Conservation (phyloP, 2,329 filamentous ascomycete species). For the Bipolaris cookei region DNA sequence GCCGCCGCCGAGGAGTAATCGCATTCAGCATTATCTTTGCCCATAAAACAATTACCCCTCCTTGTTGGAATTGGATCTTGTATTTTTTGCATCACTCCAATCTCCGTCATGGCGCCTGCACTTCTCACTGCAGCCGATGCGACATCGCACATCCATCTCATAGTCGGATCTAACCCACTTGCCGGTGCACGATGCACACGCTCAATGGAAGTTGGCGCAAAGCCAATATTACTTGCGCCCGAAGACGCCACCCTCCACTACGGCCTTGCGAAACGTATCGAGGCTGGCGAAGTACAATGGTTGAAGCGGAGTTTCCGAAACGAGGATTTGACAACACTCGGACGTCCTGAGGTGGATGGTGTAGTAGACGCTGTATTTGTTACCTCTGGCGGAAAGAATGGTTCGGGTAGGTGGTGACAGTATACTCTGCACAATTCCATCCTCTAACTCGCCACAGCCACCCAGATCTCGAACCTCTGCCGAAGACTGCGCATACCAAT, state of each 20-base stretch:
- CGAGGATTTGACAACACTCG: constrained; percentile 73
- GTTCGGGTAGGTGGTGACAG: constrained; percentile 49
- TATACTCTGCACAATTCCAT: no score
- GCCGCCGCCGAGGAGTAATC: constrained; percentile 20
- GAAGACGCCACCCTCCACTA: constrained; percentile 66
- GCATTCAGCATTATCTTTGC: constrained; percentile 11
- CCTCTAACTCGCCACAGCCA: constrained; percentile 54
- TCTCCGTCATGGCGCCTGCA: constrained; percentile 54
- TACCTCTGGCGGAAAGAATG: constrained; percentile 63
- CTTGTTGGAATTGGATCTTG: not conserved
- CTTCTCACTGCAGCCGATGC: constrained; percentile 77
- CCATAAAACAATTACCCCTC: constrained; percentile 17
- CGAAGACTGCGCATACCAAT: constrained; percentile 82
- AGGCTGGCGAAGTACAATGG: constrained; percentile 71
- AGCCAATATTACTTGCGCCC: constrained; percentile 78
- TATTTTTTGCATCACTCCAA: not conserved
- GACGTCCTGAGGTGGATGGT: constrained; percentile 76
- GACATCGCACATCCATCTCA: constrained; percentile 75
- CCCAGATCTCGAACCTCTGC: constrained; percentile 76
- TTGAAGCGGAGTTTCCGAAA: constrained; percentile 70
- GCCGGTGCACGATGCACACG: constrained; percentile 83
- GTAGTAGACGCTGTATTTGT: constrained; percentile 95
- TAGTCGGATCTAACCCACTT: constrained; percentile 84
- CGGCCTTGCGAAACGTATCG: constrained; percentile 67
- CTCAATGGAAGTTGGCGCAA: constrained; percentile 81